Percentiles rank a stretch among this genome's conserved stretches.
phyloP scores from a whole-genome alignment of 148 eudicot species.

The Linanthus parryae region DNA sequence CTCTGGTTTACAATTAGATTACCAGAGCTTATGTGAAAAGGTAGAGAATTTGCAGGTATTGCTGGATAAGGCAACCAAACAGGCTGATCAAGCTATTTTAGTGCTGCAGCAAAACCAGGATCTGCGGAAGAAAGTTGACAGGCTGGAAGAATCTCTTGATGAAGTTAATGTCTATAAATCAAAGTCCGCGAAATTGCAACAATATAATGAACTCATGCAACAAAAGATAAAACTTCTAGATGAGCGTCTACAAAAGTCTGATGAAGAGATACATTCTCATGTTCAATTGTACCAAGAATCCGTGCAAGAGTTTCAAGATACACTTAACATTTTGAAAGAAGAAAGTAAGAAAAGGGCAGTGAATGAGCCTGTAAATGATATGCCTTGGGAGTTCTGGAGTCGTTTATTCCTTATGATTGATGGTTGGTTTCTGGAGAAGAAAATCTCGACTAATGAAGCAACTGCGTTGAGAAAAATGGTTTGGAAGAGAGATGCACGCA shows the following conservation, averaged over 20 bases:
- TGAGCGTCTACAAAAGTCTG: conserved; percentile 80
- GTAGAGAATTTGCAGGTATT: conserved; percentile 59
- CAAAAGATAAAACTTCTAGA: conserved; percentile 75
- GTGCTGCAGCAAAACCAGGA: conserved; percentile 83
- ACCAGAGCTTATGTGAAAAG: conserved; percentile 55
- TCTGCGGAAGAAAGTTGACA: conserved; percentile 69
- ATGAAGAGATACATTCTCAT: conserved; percentile 73
- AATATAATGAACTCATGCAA: conserved; percentile 69
- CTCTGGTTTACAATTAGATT: conserved; percentile 54
- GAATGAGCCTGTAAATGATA: conserved; percentile 57
- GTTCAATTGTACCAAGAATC: conserved; percentile 84
- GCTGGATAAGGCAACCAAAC: conserved; percentile 69
- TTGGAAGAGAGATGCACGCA: conserved; percentile 71
- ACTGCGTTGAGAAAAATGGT: conserved; percentile 67
- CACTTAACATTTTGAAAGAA: conserved; percentile 52
- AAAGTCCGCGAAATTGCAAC: conserved; percentile 70
- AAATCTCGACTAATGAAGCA: conserved; percentile 52
- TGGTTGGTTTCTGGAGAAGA: conserved; percentile 91
- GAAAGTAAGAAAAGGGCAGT: conserved; percentile 51
- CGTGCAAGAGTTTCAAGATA: conserved; percentile 79
- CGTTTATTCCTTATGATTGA: conserved; percentile 76
- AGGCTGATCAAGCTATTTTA: conserved; percentile 79
- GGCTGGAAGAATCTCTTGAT: conserved; percentile 72
- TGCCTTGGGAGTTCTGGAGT: conserved; percentile 92
- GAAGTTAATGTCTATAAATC: conserved; percentile 54